These are phyloP conservation scores for Pythium phragmitis DNA, from an alignment of 352 stramenopile species.

Conservation along the genomic window DNA sequence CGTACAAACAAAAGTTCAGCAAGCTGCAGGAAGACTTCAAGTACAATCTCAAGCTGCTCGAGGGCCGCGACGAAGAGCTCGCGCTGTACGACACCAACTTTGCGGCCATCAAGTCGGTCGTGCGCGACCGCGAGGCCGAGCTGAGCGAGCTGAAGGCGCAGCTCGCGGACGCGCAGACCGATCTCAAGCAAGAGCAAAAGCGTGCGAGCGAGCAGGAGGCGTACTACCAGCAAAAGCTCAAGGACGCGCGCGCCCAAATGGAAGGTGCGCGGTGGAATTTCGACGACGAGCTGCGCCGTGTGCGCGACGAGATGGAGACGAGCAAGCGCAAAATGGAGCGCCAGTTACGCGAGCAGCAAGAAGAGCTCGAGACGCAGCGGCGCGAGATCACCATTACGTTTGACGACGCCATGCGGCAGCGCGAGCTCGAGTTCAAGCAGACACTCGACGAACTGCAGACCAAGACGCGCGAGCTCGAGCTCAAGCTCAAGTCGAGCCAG, in stretches of 20 bases:
- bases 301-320: conserved; percentile 63
- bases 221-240: conserved; percentile 71
- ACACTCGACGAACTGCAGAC: conserved; percentile 40
- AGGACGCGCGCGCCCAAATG: conserved; percentile 68
- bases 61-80: conserved; percentile 90
- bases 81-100: conserved; percentile 87
- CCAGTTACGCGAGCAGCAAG: conserved; percentile 68
- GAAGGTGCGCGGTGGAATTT: conserved; percentile 73
- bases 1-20: conserved; percentile 71
- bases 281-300: conserved; percentile 65
- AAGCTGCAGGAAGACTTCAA: conserved; percentile 93
- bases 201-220: conserved; percentile 45
- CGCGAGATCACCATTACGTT: conserved; percentile 73
- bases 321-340: conserved; percentile 48
- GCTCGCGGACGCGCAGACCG: conserved; percentile 47
- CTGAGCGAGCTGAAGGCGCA: conserved; percentile 65
- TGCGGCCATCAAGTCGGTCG: conserved; percentile 61
- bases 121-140: conserved; percentile 74
- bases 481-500: conserved; percentile 46
- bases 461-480: conserved; percentile 56
- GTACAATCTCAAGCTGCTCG: conserved; percentile 91
- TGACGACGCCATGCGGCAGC: conserved; percentile 72
- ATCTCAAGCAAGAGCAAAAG: conserved; percentile 51
- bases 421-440: conserved; percentile 59
- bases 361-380: conserved; percentile 73